Percentiles rank a stretch among this genome's conserved stretches.
These are phyloP conservation scores for Platanthera guangdongensis DNA, from an alignment of 106 monocot species.

Conservation along the genomic window DNA sequence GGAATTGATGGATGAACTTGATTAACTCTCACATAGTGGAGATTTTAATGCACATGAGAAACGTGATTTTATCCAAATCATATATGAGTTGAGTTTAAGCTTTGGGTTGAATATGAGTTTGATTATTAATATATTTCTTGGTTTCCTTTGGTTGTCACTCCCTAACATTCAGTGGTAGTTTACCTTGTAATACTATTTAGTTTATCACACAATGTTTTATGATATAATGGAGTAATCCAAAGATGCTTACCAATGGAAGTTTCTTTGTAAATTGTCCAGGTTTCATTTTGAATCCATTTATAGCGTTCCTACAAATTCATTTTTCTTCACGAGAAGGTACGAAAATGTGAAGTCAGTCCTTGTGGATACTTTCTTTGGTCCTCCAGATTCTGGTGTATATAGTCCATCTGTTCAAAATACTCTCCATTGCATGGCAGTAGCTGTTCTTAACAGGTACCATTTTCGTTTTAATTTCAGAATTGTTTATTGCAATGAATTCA, in stretches of 20 bases:
- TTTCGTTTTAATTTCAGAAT: neutral
- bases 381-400: conserved; percentile 56
- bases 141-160: too few species aligned
- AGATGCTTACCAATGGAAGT: neutral
- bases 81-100: too few species aligned
- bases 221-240: neutral
- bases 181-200: conserved; percentile 3
- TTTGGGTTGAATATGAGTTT: too few species aligned
- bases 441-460: conserved; percentile 63
- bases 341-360: conserved; percentile 53
- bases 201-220: neutral
- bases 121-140: neutral
- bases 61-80: too few species aligned
- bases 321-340: conserved; percentile 55
- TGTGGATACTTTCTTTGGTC: conserved; percentile 68
- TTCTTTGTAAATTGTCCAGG: conserved; percentile 27
- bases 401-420: conserved; percentile 95
- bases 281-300: conserved; percentile 49
- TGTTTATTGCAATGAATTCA: too few species aligned
- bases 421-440: conserved; percentile 74
- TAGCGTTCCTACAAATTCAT: conserved; percentile 38
- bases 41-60: too few species aligned
- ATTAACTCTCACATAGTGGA: too few species aligned
- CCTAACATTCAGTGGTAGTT: neutral
- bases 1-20: too few species aligned